A percentile compares a stretch with the other conserved stretches of the same genome.
These are phyloP conservation scores for Porphyrellus cyaneotinctus DNA, from an alignment of 768 basidiomycete species.

Conservation along the genomic window DNA sequence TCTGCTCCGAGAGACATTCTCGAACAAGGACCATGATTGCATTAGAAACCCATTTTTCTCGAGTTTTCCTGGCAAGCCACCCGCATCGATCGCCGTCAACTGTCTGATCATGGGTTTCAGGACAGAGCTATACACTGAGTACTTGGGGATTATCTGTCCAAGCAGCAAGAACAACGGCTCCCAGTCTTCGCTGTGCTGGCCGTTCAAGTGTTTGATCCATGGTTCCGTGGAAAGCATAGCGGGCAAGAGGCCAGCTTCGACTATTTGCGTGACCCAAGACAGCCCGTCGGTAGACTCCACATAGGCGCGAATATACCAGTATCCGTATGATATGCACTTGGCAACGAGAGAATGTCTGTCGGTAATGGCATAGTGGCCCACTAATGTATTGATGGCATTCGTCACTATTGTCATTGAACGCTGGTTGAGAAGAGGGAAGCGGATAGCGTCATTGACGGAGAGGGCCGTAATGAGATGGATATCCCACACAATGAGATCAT, in stretches of 20 bases:
- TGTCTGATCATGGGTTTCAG: slow-evolving; percentile 17
- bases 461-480: slow-evolving; percentile 26
- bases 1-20: slow-evolving; percentile 16
- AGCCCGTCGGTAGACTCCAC: slow-evolving; percentile 25
- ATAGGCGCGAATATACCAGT: slow-evolving; percentile 30
- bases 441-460: slow-evolving; percentile 24
- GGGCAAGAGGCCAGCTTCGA: slow-evolving; percentile 24
- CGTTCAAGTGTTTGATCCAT: slow-evolving; percentile 21
- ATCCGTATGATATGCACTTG: slow-evolving; percentile 27
- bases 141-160: slow-evolving; percentile 23
- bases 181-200: slow-evolving; percentile 25
- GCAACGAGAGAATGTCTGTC: slow-evolving; percentile 13
- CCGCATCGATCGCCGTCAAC: slow-evolving; percentile 12
- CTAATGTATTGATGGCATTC: slow-evolving; percentile 15
- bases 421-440: slow-evolving; percentile 22
- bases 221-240: slow-evolving; percentile 26
- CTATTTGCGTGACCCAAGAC: slow-evolving; percentile 23
- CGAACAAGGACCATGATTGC: slow-evolving; percentile 21
- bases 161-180: slow-evolving; percentile 26
- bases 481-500: slow-evolving; percentile 29
- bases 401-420: slow-evolving; percentile 18
- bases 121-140: slow-evolving; percentile 23
- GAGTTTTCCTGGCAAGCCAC: slow-evolving; percentile 11
- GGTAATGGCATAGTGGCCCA: slow-evolving; percentile 2
- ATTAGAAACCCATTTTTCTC: slow-evolving; percentile 14